Base-by-base conservation (phyloP, 306 rosid genomes). In the Quercus suber region DNA sequence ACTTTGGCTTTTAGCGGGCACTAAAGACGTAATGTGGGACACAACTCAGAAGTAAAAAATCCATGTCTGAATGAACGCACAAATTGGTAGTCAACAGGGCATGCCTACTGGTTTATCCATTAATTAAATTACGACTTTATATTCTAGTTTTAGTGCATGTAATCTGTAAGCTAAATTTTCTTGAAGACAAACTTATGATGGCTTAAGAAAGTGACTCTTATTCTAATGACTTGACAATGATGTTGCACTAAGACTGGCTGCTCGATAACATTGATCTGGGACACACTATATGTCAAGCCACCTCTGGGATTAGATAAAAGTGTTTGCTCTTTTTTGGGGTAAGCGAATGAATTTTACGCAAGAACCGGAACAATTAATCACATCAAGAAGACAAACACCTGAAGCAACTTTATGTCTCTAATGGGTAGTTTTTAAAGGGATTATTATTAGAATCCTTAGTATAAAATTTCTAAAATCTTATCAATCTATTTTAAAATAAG, bases 1-100 rank as follows among this genome's bases (percentile, higher is more conserved):
- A 6, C 59, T 23, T 8, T 63, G 41, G 41, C 35, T 14, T 63
- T 31, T 64, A 30, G 12, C 12, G 1, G 12, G 30, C 71, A 74
- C 69, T 55, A 77, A 13, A 28, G 70, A 73, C 65, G 67, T 45
- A 43, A 45, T 35, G 77, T 52, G 63, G 55, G 79, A 17, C 63
- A 41, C 15, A 41, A 41, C 45, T 41, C 45, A 41, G 45, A 41
- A 56, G 37, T 74, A 20, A 73, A 25, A 82, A 57, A 56, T 67
- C 4, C 58, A 25, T 76, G 67, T 61, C 69, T 67, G 20, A 51
- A 7, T 7, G 56, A 58, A 67, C 30, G 56, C 25, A 64, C 73
- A 71, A 61, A 60, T 41, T 14, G 49, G 73, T 64, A 63, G 73
- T 78, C 80, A 74, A 21, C 37, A 41, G 35, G 73, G 69, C 59